Evolutionary conservation across 306 rosid species (phyloP).

Genomic region (Mimosa pudica): DNA sequence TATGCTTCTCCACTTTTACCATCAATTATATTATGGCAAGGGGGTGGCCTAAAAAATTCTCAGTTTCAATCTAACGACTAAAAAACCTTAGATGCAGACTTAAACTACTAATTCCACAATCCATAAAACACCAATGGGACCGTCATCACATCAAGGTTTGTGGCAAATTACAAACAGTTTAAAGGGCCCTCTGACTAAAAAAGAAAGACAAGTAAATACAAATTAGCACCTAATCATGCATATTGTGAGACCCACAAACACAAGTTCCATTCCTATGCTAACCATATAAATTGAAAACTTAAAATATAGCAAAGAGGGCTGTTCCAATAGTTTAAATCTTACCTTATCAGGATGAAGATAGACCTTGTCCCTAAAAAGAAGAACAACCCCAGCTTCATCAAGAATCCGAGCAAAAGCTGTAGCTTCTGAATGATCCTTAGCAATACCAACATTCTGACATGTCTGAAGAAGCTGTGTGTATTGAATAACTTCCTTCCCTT

Average conservation of each 20-base stretch:
- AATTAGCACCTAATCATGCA: not conserved
- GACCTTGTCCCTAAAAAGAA: conserved; percentile 89
- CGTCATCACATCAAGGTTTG: not conserved
- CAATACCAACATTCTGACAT: conserved; percentile 75
- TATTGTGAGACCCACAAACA: conserved; percentile 19
- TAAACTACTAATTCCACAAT: not conserved
- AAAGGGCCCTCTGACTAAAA: not conserved
- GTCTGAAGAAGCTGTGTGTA: conserved; percentile 75
- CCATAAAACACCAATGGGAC: not conserved
- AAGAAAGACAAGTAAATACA: not conserved
- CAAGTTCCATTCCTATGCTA: conserved; percentile 16
- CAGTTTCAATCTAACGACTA: not conserved
- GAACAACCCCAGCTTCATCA: conserved; percentile 91
- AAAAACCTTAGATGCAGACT: not conserved
- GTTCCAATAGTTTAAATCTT: conserved; percentile 10
- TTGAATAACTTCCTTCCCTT: conserved; percentile 69
- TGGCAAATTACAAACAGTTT: not conserved
- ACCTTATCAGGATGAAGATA: conserved; percentile 95
- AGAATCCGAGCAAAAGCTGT: conserved; percentile 69
- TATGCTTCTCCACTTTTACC: not conserved
- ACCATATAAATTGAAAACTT: not conserved
- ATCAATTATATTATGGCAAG: not conserved
- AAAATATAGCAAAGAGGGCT: not conserved
- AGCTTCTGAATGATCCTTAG: conserved; percentile 74
- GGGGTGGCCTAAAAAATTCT: not conserved